Base-by-base conservation (phyloP, 768 basidiomycete genomes). In the Psilocybe subaeruginosa region DNA sequence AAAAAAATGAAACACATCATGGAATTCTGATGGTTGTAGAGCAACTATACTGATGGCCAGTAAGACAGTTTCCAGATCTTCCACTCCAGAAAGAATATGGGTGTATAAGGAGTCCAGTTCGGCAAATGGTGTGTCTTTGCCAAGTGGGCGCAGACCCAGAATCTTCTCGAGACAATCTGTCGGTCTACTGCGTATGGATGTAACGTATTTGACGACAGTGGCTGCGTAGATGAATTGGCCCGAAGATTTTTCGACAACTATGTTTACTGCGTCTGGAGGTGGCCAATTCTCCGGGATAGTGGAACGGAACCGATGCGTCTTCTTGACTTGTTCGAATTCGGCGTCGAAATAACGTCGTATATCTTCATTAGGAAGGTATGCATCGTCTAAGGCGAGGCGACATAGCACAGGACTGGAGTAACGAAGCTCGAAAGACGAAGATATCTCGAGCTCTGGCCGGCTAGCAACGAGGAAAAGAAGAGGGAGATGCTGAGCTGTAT, bases 211-310 rank as follows among this genome's bases (percentile, higher is more conserved):
- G n/a, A 66, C 31, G 3, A 58, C 61, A 6, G 59, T 59, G 6
- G 65, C 29, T 0, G 65, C 62, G 17, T 66, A 66, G 47, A 63
- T 58, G n/a, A 66, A 63, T 27, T 66, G 65, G 0, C 59, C 62
- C 0, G 65, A 66, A 0, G 65, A 60, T 17, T 60, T 63, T 4
- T 7, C 8, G 1, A 66, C 65, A 3, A 66, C 47, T 8, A 11
- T 19, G 2, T 52, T 14, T 2, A 66, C 7, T 1, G 19, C 37
- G 0, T 12, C 29, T 0, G 47, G 4, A 6, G 6, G 0, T 4
- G 65, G 65, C 65, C 65, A 66, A 1, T 27, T 3, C 5, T 9
- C 6, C 7, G 46, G 35, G 27, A 66, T 35, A 7, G 17, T 16
- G 0, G 12, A 29, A 19, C 29, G 29, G 8, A 54, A 35, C 3